Conservation (phyloP, 1,284 basidiomycete species). For the Puccinia horiana region DNA sequence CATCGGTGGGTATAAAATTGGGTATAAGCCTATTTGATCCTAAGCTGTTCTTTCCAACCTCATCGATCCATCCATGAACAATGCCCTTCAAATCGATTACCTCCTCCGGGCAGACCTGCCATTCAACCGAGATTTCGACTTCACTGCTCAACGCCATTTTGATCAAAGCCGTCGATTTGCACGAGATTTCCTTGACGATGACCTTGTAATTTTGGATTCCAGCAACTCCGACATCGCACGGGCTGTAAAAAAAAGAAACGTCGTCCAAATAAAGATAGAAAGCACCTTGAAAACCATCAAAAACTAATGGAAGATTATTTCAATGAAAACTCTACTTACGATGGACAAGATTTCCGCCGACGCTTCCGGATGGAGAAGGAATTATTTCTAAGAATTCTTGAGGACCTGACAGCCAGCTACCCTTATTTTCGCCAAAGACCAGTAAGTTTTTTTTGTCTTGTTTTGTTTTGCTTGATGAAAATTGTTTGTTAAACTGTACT, state of each 20-base stretch:
- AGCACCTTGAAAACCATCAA: background rate
- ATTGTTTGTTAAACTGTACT: background rate
- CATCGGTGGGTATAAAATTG: too few relatives aligned
- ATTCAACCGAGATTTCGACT: too few relatives aligned
- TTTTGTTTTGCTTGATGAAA: background rate
- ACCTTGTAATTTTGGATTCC: background rate
- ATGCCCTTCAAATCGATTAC: too few relatives aligned
- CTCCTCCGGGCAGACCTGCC: too few relatives aligned
- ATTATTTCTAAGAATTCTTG: background rate
- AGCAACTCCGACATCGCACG: background rate
- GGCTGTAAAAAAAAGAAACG: background rate
- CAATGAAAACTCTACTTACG: background rate
- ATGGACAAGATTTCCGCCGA: background rate
- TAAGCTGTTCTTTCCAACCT: too few relatives aligned
- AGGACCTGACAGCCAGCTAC: background rate
- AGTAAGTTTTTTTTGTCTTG: background rate
- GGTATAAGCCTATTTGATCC: too few relatives aligned
- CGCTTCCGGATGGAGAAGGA: background rate
- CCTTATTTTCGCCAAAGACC: background rate
- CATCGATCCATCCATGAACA: too few relatives aligned
- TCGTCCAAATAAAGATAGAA: background rate
- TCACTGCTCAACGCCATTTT: too few relatives aligned
- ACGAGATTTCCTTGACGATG: background rate
- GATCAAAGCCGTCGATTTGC: too few relatives aligned
- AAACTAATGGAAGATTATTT: background rate